These are phyloP conservation scores for Glutinoglossum americanum DNA, from an alignment of 495 filamentous ascomycete genomes.

Conservation along the genomic window DNA sequence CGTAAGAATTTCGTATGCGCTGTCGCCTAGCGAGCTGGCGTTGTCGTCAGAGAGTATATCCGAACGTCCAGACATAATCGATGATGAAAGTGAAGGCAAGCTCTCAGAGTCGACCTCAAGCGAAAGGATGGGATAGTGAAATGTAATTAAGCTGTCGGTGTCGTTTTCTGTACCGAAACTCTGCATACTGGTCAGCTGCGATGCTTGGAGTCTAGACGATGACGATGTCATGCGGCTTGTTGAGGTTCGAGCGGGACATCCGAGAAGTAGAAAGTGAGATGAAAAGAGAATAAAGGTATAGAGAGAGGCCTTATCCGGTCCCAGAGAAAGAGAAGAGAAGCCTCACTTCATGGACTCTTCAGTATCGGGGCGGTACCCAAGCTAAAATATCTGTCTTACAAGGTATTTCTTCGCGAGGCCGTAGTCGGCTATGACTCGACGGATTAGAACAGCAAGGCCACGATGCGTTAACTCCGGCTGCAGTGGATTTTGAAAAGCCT, in stretches of 20 bases:
- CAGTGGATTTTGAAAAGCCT: background rate
- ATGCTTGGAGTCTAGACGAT: background rate
- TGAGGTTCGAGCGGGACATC: background rate
- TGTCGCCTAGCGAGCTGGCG: slow-evolving; percentile 7
- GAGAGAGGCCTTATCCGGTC: background rate
- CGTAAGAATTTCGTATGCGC: slow-evolving; percentile 7
- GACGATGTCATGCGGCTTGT: background rate
- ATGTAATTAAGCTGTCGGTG: background rate
- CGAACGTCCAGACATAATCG: slow-evolving; percentile 14
- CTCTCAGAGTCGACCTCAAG: background rate
- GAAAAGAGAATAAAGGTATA: background rate
- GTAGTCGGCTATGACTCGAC: slow-evolving; percentile 1
- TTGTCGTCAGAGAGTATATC: slow-evolving; percentile 22
- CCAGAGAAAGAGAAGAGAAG: background rate
- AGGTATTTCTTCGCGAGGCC: background rate
- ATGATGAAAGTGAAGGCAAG: slow-evolving; percentile 2
- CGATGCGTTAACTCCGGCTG: background rate
- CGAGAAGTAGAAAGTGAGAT: background rate
- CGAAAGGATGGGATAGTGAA: background rate
- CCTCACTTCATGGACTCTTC: background rate
- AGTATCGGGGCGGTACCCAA: background rate
- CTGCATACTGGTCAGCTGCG: background rate
- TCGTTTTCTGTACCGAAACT: background rate
- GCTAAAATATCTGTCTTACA: background rate
- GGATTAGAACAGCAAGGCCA: background rate